Percentiles rank a stretch among this genome's conserved stretches.
These are phyloP conservation scores for Zygotorulaspora sp. DNA, from an alignment of 805 yeast genomes.

Conservation along the genomic window DNA sequence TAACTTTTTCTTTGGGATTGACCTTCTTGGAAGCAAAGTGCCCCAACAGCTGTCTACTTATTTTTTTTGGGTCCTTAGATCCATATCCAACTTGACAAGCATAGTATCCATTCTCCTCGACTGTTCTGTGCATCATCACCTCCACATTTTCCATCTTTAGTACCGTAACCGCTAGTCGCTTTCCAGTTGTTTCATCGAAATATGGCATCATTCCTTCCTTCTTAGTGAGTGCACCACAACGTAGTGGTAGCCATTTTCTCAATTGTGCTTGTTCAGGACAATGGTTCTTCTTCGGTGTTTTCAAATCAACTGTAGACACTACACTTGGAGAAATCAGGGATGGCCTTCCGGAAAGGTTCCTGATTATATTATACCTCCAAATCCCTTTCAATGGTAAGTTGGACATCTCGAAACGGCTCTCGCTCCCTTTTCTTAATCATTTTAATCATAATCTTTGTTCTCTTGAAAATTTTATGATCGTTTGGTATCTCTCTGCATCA, in stretches of 20 bases:
- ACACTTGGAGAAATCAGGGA: constrained; percentile 37
- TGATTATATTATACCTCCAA: constrained; percentile 5
- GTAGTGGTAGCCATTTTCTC: constrained; percentile 64
- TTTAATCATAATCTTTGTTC: no score
- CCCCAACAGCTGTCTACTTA: constrained; percentile 62
- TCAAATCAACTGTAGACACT: constrained; percentile 25
- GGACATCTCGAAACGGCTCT: no score
- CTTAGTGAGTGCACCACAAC: constrained; percentile 81
- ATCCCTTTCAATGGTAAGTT: constrained; percentile 5
- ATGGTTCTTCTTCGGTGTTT: constrained; percentile 52
- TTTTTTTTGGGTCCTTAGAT: constrained; percentile 55
- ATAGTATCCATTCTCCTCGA: constrained; percentile 69
- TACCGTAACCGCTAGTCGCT: constrained; percentile 76
- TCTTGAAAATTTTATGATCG: no score
- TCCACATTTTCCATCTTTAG: constrained; percentile 85
- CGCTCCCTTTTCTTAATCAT: no score
- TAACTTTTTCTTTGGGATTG: constrained; percentile 71
- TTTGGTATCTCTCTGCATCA: no score
- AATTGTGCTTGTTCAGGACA: constrained; percentile 64
- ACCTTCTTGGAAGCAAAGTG: constrained; percentile 75
- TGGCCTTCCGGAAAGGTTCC: constrained; percentile 22
- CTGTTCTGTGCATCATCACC: constrained; percentile 68
- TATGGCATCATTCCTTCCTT: constrained; percentile 90
- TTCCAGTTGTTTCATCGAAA: constrained; percentile 63
- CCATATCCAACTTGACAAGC: constrained; percentile 90